phyloP scores from a whole-genome alignment of 192 early-diverging fungal species.

The Diversispora eburnea region DNA sequence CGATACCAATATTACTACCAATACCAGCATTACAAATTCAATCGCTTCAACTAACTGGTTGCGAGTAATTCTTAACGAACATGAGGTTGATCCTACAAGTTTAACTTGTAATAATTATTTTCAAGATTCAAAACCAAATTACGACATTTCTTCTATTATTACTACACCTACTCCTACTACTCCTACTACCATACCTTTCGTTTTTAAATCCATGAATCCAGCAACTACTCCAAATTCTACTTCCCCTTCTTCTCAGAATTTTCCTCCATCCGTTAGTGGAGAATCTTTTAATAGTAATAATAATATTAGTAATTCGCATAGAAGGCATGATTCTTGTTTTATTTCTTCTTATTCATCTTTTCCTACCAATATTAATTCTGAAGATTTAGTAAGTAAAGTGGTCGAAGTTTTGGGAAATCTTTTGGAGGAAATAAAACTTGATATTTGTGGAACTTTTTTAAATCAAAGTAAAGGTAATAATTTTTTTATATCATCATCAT shows the following conservation, averaged over 20 bases:
- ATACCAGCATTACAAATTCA: neutral
- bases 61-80: conserved; percentile 13
- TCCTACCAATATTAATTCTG: neutral
- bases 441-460: conserved; percentile 12
- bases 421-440: conserved; percentile 20
- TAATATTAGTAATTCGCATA: neutral
- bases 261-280: no score
- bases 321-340: neutral
- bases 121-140: neutral
- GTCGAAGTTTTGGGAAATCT: conserved; percentile 9
- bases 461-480: neutral
- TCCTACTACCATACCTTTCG: neutral
- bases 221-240: no score
- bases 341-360: neutral
- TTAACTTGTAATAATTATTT: neutral
- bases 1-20: no score
- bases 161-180: neutral
- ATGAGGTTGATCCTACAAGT: conserved; percentile 18
- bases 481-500: no score
- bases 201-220: conserved; percentile 2
- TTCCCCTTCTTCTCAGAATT: no score
- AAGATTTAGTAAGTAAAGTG: conserved; percentile 21
- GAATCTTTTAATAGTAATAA: no score
- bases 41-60: conserved; percentile 5
- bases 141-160: neutral